Conservation (phyloP, 2,329 filamentous ascomycete genomes). For the Aureobasidium leucospermi region DNA sequence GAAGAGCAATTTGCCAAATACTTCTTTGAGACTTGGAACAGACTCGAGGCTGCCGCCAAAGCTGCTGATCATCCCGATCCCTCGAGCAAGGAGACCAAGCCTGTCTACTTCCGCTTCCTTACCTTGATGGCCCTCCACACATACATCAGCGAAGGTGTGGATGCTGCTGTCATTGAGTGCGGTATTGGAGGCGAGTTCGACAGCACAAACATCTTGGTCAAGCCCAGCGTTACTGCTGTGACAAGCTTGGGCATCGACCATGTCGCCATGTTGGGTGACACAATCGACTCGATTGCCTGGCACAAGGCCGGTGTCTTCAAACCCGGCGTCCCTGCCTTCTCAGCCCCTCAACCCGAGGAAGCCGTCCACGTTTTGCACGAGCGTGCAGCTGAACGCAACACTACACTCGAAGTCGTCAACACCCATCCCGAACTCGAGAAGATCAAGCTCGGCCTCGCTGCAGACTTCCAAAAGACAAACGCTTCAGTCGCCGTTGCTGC, state of each 20-base stretch:
- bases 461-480: constrained; percentile 57
- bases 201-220: constrained; percentile 74
- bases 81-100: constrained; percentile 55
- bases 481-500: constrained; percentile 54
- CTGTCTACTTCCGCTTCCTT: constrained; percentile 86
- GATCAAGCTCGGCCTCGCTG: constrained; percentile 52
- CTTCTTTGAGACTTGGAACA: constrained; percentile 81
- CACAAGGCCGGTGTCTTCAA: constrained; percentile 90
- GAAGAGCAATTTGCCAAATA: constrained; percentile 64
- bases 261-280: constrained; percentile 68
- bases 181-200: constrained; percentile 94
- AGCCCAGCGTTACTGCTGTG: constrained; percentile 64
- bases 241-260: constrained; percentile 83
- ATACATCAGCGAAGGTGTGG: constrained; percentile 68
- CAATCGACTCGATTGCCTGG: constrained; percentile 79
- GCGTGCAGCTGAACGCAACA: constrained; percentile 45
- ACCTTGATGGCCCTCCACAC: constrained; percentile 82
- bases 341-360: constrained; percentile 48
- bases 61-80: constrained; percentile 44
- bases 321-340: constrained; percentile 53
- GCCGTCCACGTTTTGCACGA: constrained; percentile 51
- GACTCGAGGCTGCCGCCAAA: constrained; percentile 45
- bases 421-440: constrained; percentile 41
- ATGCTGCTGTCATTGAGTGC: constrained; percentile 78
- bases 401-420: constrained; percentile 41